These are phyloP conservation scores for Cladosporium sp. DNA, from an alignment of 2,329 filamentous ascomycete species.

Conservation along the genomic window DNA sequence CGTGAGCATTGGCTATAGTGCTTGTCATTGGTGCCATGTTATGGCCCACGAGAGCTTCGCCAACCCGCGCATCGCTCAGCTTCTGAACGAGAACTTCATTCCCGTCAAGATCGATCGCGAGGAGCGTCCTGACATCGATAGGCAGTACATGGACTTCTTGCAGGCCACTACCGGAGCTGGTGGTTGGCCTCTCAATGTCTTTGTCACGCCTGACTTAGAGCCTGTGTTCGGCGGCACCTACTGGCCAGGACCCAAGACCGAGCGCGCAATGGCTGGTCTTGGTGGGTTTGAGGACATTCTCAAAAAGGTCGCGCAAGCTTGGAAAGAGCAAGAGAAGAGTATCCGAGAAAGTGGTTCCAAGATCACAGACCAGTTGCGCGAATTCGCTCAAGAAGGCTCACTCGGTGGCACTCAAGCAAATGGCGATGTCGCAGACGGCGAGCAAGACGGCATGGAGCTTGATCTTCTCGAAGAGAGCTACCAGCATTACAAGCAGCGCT, in stretches of 20 bases:
- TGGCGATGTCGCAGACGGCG: conserved; percentile 27
- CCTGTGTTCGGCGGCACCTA: conserved; percentile 96
- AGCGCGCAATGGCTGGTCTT: conserved; percentile 46
- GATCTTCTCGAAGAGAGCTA: conserved; percentile 90
- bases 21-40: conserved; percentile 88
- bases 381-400: conserved; percentile 86
- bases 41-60: conserved; percentile 92
- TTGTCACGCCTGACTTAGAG: conserved; percentile 86
- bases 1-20: conserved; percentile 88
- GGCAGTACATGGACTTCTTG: conserved; percentile 97
- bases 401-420: conserved; percentile 38
- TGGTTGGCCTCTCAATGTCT: conserved; percentile 96
- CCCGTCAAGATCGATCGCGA: conserved; percentile 92
- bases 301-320: conserved; percentile 68
- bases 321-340: conserved; percentile 78
- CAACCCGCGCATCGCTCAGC: conserved; percentile 70
- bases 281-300: conserved; percentile 81
- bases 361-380: conserved; percentile 73
- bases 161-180: conserved; percentile 86
- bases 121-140: conserved; percentile 87
- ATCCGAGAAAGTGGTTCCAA: conserved; percentile 80
- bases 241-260: conserved; percentile 76
- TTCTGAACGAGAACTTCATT: conserved; percentile 84
- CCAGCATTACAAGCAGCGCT: conserved; percentile 73
- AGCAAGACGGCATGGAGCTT: conserved; percentile 72